Conservation (phyloP, 192 early-diverging fungal genomes). For the Helicostylum pulchrum region DNA sequence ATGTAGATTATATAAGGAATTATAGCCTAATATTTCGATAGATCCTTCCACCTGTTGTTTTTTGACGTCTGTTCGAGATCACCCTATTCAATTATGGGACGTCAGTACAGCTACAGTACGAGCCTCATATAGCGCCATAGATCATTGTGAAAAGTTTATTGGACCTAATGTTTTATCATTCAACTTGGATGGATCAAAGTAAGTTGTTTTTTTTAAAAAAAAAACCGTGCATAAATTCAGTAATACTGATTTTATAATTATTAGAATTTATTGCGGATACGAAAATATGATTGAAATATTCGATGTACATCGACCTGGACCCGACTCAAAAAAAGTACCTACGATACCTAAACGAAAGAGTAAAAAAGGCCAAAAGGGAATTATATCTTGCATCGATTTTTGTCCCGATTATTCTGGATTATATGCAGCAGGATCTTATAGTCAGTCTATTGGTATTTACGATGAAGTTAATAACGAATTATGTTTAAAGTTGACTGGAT, state of each 20-base stretch:
- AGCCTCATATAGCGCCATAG: constrained; percentile 62
- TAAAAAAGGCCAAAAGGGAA: constrained; percentile 71
- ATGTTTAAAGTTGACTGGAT: constrained; percentile 44
- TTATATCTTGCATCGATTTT: constrained; percentile 72
- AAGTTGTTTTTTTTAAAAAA: constrained; percentile 18
- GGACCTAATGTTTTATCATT: constrained; percentile 68
- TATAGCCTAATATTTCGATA: neutral
- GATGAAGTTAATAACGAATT: constrained; percentile 54
- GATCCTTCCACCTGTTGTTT: constrained; percentile 63
- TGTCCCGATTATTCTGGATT: constrained; percentile 61
- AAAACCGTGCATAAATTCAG: too few species aligned
- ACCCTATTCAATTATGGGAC: constrained; percentile 79
- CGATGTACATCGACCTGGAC: constrained; percentile 63
- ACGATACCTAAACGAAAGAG: constrained; percentile 64
- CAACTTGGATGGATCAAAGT: constrained; percentile 61
- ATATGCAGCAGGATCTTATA: constrained; percentile 73
- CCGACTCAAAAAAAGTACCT: constrained; percentile 40
- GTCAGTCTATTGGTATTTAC: constrained; percentile 65
- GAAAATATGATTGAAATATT: constrained; percentile 66
- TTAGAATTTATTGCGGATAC: constrained; percentile 69
- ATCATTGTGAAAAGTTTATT: constrained; percentile 62
- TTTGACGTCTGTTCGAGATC: constrained; percentile 63
- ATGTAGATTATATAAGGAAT: neutral
- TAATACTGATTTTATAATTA: neutral
- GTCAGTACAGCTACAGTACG: constrained; percentile 60